Conservation (phyloP, 768 basidiomycete species). For the Lactarius hatsudake region DNA sequence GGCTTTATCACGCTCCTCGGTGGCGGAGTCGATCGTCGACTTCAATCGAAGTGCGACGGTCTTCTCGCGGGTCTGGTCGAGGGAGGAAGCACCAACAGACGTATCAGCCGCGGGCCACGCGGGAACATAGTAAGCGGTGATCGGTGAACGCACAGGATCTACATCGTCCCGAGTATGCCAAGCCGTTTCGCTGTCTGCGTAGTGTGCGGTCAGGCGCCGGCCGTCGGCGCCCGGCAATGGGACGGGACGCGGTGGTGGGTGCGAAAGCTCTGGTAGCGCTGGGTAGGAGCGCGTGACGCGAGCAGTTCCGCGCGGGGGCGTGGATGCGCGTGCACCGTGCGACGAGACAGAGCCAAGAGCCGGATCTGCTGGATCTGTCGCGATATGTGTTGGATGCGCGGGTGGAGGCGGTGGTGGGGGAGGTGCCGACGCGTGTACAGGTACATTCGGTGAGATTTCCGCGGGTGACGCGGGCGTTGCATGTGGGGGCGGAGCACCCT, state of each 20-base stretch:
- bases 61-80: conserved; percentile 3
- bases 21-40: conserved; percentile 3
- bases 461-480: neutral
- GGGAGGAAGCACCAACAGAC: neutral
- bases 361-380: neutral
- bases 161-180: neutral
- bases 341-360: neutral
- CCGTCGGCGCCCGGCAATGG: neutral
- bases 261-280: neutral
- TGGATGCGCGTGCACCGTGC: neutral
- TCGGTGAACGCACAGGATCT: conserved; percentile 5
- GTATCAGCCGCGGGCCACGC: neutral
- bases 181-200: conserved; percentile 5
- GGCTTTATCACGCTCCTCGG: neutral
- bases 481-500: neutral
- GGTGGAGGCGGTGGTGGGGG: neutral
- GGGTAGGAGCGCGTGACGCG: conserved; percentile 4
- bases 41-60: conserved; percentile 4
- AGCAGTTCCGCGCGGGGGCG: conserved; percentile 6
- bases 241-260: conserved; percentile 5
- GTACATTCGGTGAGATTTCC: neutral
- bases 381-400: neutral
- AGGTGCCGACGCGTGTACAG: neutral
- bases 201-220: neutral
- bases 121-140: neutral